These are phyloP conservation scores for Setomelanomma holmii DNA, from an alignment of 2,329 filamentous ascomycete genomes.

Conservation along the genomic window DNA sequence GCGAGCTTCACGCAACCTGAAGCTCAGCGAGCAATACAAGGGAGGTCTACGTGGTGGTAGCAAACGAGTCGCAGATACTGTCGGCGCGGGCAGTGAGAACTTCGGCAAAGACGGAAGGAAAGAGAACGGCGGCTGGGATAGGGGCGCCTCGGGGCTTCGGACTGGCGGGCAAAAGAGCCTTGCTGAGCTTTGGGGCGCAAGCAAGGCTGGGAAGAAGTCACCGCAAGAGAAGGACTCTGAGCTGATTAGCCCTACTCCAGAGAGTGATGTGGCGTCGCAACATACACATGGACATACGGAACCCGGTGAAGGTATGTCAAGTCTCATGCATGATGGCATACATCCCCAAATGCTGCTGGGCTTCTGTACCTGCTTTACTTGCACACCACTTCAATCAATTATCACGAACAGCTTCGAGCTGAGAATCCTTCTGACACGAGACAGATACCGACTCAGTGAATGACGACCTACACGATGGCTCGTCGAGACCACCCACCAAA, in stretches of 20 bases:
- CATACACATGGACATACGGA: neutral
- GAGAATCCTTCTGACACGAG: neutral
- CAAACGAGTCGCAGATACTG: conserved; percentile 67
- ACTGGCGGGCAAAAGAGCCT: conserved; percentile 52
- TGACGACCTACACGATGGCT: neutral
- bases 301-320: neutral
- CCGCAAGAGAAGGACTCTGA: conserved; percentile 10
- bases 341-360: conserved; percentile 8
- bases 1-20: conserved; percentile 72
- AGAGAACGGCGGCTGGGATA: conserved; percentile 61
- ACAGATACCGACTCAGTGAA: neutral
- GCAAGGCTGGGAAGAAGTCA: conserved; percentile 22
- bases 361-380: no score
- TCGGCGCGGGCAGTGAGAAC: conserved; percentile 68
- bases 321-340: neutral
- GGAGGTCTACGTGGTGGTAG: conserved; percentile 64
- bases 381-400: neutral
- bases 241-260: neutral
- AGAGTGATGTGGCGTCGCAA: neutral
- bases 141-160: conserved; percentile 57
- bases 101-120: conserved; percentile 58
- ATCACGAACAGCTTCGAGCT: no score
- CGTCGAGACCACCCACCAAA: conserved; percentile 21
- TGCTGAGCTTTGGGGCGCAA: conserved; percentile 33
- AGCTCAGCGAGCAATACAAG: conserved; percentile 74